Percentiles rank a stretch among this genome's conserved stretches.
phyloP scores from a whole-genome alignment of 2,329 filamentous ascomycete genomes.

The Falciphora oryzae region DNA sequence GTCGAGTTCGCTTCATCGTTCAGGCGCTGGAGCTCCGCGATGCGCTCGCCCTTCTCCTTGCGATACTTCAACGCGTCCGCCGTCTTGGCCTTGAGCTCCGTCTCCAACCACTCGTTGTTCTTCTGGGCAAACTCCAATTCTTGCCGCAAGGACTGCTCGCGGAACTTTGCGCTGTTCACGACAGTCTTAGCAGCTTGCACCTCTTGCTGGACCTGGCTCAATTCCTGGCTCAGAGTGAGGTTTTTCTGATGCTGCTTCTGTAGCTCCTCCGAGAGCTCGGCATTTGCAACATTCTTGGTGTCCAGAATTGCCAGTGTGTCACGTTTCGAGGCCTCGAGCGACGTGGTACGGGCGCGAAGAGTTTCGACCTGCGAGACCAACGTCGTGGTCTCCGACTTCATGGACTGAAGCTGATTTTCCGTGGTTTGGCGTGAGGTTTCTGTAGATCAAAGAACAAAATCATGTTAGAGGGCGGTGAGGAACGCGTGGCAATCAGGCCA shows the following conservation, averaged over 20 bases:
- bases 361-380: constrained; percentile 70
- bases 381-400: constrained; percentile 69
- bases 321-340: constrained; percentile 86
- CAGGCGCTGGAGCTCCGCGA: constrained; percentile 80
- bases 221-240: constrained; percentile 74
- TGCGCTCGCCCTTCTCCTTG: constrained; percentile 88
- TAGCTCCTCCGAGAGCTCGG: constrained; percentile 79
- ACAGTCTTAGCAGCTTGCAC: constrained; percentile 77
- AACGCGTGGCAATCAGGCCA: not conserved
- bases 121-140: constrained; percentile 83
- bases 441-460: constrained; percentile 27
- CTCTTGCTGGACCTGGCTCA: constrained; percentile 74
- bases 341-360: constrained; percentile 75
- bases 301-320: constrained; percentile 86
- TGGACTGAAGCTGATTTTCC: constrained; percentile 73
- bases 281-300: constrained; percentile 80
- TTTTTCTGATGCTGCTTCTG: constrained; percentile 85
- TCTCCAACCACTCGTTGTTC: constrained; percentile 90
- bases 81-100: constrained; percentile 83
- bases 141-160: constrained; percentile 83
- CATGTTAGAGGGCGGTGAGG: constrained; percentile 2
- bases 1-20: constrained; percentile 79
- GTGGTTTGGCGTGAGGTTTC: constrained; percentile 71
- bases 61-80: constrained; percentile 83
- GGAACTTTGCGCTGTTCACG: constrained; percentile 77